These are phyloP conservation scores for Picea abies DNA, from an alignment of 83 land plant genomes.

Conservation along the genomic window DNA sequence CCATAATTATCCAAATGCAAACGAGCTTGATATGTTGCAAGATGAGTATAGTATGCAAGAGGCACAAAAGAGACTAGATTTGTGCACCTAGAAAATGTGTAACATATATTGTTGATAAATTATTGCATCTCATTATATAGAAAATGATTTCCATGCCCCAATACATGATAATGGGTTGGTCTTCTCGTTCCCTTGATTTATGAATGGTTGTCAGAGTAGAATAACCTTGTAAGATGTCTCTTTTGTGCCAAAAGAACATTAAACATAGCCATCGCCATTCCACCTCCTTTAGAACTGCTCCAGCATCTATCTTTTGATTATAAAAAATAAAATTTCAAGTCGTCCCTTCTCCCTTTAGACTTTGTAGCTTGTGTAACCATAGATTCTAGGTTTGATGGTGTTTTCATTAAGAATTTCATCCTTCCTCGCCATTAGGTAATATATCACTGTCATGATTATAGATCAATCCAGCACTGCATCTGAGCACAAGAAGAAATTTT, in stretches of 20 bases:
- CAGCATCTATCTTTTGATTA: no score
- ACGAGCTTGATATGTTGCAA: slow-evolving; percentile 83
- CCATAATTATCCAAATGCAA: slow-evolving; percentile 55
- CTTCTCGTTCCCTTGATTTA: slow-evolving; percentile 87
- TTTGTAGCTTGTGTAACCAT: slow-evolving; percentile 68
- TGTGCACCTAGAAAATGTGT: slow-evolving; percentile 76
- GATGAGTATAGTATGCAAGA: slow-evolving; percentile 88
- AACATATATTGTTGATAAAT: slow-evolving; percentile 79
- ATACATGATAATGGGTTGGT: slow-evolving; percentile 88
- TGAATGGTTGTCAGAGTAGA: slow-evolving; percentile 84
- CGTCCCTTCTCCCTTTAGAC: slow-evolving; percentile 64
- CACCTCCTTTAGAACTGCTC: no score
- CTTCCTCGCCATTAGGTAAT: slow-evolving; percentile 23
- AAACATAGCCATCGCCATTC: no score
- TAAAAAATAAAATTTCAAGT: no score
- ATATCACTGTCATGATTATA: neutral
- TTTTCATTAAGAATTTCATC: slow-evolving; percentile 56
- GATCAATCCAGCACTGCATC: no score
- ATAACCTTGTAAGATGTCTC: no score
- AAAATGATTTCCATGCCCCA: slow-evolving; percentile 79
- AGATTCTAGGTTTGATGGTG: slow-evolving; percentile 29
- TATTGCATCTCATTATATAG: slow-evolving; percentile 80
- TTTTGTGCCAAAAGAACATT: no score
- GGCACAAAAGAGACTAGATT: slow-evolving; percentile 83
- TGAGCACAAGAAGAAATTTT: no score